Percentiles rank a stretch among this genome's conserved stretches.
phyloP scores from a whole-genome alignment of 129 eudicot genomes.

The Artemisia argyi region DNA sequence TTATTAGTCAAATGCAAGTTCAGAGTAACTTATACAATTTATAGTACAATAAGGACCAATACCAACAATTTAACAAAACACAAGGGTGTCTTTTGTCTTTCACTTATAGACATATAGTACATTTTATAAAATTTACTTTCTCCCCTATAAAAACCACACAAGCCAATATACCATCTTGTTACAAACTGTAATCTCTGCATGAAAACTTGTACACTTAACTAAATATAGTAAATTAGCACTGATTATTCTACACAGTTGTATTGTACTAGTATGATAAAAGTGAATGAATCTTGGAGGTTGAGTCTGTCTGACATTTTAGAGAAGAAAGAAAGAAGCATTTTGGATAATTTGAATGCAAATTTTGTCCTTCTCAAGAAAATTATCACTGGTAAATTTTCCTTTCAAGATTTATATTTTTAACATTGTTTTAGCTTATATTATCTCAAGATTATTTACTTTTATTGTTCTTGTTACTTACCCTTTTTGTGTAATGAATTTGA shows the following conservation, averaged over 20 bases:
- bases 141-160: conserved; percentile 6
- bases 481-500: conserved; percentile 7
- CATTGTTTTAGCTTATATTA: background rate
- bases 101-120: background rate
- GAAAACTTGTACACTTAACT: background rate
- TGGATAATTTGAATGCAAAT: conserved; percentile 48
- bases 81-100: conserved; percentile 14
- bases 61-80: background rate
- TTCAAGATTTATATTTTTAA: background rate
- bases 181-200: background rate
- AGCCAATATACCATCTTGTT: background rate
- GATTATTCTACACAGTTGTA: conserved; percentile 10
- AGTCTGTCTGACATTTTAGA: conserved; percentile 51
- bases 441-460: background rate
- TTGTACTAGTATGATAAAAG: conserved; percentile 19
- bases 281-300: conserved; percentile 43
- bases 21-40: background rate
- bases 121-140: conserved; percentile 4
- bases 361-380: conserved; percentile 28
- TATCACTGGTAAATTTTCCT: background rate
- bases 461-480: background rate
- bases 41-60: background rate
- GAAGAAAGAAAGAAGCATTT: conserved; percentile 33
- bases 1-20: too few relatives aligned
- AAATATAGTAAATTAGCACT: background rate